These are phyloP conservation scores for Aureobasidium mangrovei DNA, from an alignment of 2,329 filamentous ascomycete genomes.

Conservation along the genomic window DNA sequence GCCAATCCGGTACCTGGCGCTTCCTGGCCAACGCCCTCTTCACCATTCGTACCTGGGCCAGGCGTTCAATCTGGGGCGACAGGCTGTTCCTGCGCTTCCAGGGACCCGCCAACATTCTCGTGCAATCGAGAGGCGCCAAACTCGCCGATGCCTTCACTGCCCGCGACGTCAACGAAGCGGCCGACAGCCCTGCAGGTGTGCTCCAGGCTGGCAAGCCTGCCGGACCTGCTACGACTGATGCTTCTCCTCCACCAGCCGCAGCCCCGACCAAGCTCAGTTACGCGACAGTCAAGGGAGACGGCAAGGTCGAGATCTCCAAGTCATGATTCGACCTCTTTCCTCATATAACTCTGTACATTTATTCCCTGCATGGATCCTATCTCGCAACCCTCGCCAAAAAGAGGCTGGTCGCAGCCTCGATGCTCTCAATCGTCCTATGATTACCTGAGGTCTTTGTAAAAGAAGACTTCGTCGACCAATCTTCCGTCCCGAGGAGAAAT, in stretches of 20 bases:
- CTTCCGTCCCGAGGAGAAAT: constrained; percentile 40
- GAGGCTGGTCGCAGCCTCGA: background rate
- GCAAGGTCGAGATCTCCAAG: constrained; percentile 27
- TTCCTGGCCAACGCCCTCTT: constrained; percentile 56
- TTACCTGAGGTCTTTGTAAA: constrained; percentile 48
- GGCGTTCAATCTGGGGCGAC: constrained; percentile 87
- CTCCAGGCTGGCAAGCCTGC: constrained; percentile 41
- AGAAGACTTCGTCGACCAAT: constrained; percentile 46
- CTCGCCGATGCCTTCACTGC: constrained; percentile 69
- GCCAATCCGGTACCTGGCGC: constrained; percentile 64
- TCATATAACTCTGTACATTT: background rate
- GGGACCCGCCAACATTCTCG: constrained; percentile 74
- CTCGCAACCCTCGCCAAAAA: background rate
- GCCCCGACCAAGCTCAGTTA: constrained; percentile 26
- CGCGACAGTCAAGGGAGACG: constrained; percentile 25
- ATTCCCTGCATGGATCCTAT: constrained; percentile 4
- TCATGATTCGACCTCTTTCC: background rate
- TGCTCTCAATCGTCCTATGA: background rate
- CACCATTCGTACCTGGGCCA: constrained; percentile 63
- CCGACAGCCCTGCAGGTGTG: constrained; percentile 66
- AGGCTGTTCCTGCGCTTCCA: constrained; percentile 83
- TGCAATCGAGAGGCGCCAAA: constrained; percentile 78
- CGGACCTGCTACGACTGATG: constrained; percentile 30
- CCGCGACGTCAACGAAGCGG: constrained; percentile 82
- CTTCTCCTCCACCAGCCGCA: constrained; percentile 19